These are phyloP conservation scores for Colletotrichum gigasporum DNA, from an alignment of 2,329 filamentous ascomycete genomes.

Conservation along the genomic window DNA sequence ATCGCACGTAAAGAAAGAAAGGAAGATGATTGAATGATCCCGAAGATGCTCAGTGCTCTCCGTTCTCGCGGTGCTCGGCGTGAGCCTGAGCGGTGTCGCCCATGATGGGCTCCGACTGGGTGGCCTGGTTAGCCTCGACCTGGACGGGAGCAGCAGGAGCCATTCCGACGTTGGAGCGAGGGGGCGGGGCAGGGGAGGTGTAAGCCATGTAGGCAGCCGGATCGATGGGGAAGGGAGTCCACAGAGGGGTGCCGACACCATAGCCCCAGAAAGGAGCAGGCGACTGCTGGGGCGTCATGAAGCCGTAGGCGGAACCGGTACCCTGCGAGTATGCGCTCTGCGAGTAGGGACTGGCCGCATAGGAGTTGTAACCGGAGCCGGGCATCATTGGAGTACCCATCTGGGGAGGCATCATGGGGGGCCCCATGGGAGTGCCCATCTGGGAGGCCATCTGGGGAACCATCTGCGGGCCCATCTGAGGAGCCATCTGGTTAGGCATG, in stretches of 20 bases:
- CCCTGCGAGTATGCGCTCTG: slow-evolving; percentile 20
- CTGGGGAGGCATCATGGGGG: slow-evolving; percentile 4
- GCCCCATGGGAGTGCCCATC: not conserved
- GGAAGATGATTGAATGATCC: not conserved
- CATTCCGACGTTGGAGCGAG: not conserved
- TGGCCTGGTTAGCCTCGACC: slow-evolving; percentile 1
- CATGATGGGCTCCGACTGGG: slow-evolving; percentile 27
- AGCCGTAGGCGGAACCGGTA: slow-evolving; percentile 16
- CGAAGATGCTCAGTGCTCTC: not conserved
- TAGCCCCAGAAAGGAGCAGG: slow-evolving; percentile 28
- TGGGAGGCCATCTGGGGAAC: slow-evolving; percentile 11
- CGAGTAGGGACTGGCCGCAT: slow-evolving; percentile 7
- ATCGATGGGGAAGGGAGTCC: slow-evolving; percentile 23
- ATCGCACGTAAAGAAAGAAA: not conserved
- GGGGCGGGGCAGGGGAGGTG: slow-evolving; percentile 7
- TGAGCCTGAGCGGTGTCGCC: slow-evolving; percentile 2
- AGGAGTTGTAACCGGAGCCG: not conserved
- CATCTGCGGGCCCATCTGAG: slow-evolving; percentile 10
- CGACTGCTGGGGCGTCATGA: slow-evolving; percentile 25
- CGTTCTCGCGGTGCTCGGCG: not conserved
- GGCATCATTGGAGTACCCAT: slow-evolving; percentile 19
- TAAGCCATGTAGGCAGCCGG: slow-evolving; percentile 7
- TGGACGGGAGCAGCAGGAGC: not conserved
- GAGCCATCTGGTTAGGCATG: not conserved
- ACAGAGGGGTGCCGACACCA: slow-evolving; percentile 26